These are phyloP conservation scores for Metarhizium sp. DNA, from an alignment of 2,329 filamentous ascomycete species.

Conservation along the genomic window DNA sequence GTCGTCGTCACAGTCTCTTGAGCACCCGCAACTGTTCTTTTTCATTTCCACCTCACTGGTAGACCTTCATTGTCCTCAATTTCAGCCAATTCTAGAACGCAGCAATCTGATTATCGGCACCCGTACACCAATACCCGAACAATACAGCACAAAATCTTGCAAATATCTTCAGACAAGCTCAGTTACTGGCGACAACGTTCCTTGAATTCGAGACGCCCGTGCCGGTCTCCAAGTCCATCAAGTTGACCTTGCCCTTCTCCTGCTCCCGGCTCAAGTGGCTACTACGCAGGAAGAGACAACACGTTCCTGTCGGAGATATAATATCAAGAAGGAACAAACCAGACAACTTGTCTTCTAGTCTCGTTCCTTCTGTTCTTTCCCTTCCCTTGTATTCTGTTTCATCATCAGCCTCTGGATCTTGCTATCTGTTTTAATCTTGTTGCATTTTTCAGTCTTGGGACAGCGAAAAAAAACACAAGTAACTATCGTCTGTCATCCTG, in stretches of 20 bases:
- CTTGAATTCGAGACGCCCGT: not conserved
- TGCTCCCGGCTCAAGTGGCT: not conserved
- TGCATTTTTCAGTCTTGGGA: not conserved
- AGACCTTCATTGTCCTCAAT: not conserved
- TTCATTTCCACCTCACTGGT: not conserved
- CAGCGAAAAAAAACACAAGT: not conserved
- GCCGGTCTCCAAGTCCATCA: not conserved
- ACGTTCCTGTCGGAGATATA: not conserved
- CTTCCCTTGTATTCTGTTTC: not conserved
- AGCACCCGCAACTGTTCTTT: slow-evolving; percentile 1
- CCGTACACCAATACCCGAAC: not conserved
- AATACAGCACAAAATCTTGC: not conserved
- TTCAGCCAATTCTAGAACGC: not conserved
- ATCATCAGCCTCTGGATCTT: not conserved
- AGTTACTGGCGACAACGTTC: not conserved
- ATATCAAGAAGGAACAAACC: not conserved
- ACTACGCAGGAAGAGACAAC: not conserved
- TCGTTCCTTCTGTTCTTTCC: not conserved
- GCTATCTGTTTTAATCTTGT: not conserved
- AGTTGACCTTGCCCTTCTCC: not conserved
- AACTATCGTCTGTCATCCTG: not conserved
- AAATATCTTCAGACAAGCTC: not conserved
- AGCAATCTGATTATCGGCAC: not conserved
- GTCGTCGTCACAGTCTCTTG: not conserved
- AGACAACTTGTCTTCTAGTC: not conserved